Percentiles rank a stretch among this genome's conserved stretches.
These are phyloP conservation scores for Suhomyces maxii DNA, from an alignment of 1,139 yeast species.

Conservation along the genomic window DNA sequence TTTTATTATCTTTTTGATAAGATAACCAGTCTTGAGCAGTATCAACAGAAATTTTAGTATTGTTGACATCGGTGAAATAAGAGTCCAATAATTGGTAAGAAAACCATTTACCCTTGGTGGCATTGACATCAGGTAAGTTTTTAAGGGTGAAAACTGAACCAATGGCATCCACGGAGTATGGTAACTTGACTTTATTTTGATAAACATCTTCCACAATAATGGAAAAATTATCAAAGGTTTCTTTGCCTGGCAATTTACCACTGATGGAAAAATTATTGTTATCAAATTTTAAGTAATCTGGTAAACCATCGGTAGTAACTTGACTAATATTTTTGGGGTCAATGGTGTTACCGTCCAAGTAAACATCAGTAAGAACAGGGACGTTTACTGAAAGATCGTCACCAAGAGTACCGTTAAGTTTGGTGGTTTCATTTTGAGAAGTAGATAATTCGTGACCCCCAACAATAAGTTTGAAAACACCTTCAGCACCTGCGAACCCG, in stretches of 20 bases:
- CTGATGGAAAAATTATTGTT: slow-evolving; percentile 43
- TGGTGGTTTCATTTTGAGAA: slow-evolving; percentile 47
- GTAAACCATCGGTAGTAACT: slow-evolving; percentile 50
- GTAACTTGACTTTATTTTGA: slow-evolving; percentile 63
- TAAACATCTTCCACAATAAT: slow-evolving; percentile 61
- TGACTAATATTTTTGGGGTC: slow-evolving; percentile 52
- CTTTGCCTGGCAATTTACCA: slow-evolving; percentile 58
- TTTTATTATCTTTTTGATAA: slow-evolving; percentile 58
- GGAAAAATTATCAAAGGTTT: slow-evolving; percentile 48
- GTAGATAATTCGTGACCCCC: slow-evolving; percentile 89
- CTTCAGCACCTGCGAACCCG: slow-evolving; percentile 74
- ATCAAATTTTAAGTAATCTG: slow-evolving; percentile 59
- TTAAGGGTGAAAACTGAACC: slow-evolving; percentile 55
- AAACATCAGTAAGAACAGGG: slow-evolving; percentile 59
- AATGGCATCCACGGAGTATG: slow-evolving; percentile 49
- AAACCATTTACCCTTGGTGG: slow-evolving; percentile 62
- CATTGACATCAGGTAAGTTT: slow-evolving; percentile 58
- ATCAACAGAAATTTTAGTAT: slow-evolving; percentile 51
- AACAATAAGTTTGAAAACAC: slow-evolving; percentile 68
- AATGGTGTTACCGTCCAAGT: slow-evolving; percentile 58
- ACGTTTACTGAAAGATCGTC: slow-evolving; percentile 53
- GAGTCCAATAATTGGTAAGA: slow-evolving; percentile 52
- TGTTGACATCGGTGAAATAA: slow-evolving; percentile 52
- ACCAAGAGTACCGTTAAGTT: slow-evolving; percentile 67
- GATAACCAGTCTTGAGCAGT: slow-evolving; percentile 58